phyloP scores from a whole-genome alignment of 2,329 filamentous ascomycete species.

The Tothia fuscella region DNA sequence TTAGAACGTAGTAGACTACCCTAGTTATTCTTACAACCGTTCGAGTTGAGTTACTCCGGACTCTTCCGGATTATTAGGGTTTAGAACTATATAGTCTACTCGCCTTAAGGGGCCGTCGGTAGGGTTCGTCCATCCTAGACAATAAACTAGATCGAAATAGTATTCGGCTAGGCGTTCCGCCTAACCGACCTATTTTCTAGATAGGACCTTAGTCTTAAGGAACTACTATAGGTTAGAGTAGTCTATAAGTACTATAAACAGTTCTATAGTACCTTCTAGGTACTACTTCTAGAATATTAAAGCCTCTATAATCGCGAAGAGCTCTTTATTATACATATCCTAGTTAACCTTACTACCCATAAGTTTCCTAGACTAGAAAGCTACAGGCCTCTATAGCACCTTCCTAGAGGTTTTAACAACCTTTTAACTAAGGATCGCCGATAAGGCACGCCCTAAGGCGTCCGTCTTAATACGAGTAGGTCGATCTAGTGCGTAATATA shows the following conservation, averaged over 20 bases:
- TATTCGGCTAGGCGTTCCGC: too few species aligned
- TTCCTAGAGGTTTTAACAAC: constrained; percentile 8
- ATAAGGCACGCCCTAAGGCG: constrained; percentile 12
- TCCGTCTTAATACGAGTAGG: constrained; percentile 14
- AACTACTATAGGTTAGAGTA: constrained; percentile 22
- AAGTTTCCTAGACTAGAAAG: constrained; percentile 16
- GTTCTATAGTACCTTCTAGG: constrained; percentile 14
- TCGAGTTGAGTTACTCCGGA: too few species aligned
- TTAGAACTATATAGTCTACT: too few species aligned
- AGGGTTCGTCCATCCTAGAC: too few species aligned
- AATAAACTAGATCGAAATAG: too few species aligned
- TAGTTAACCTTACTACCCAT: constrained; percentile 19
- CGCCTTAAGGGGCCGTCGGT: too few species aligned
- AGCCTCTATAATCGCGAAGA: constrained; percentile 20
- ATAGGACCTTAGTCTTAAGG: constrained; percentile 18
- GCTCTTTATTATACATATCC: constrained; percentile 24
- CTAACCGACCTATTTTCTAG: constrained; percentile 14
- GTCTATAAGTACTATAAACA: constrained; percentile 16
- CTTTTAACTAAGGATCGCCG: constrained; percentile 10
- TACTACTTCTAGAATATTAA: constrained; percentile 19
- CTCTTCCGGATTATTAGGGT: too few species aligned
- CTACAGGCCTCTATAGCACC: constrained; percentile 12
- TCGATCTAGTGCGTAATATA: constrained; percentile 13
- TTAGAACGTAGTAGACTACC: too few species aligned
- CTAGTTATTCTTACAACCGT: too few species aligned